A percentile compares a stretch with the other conserved stretches of the same genome.
Conservation (phyloP, 1,139 yeast genomes). For the Debaryomyces psychrophilus region DNA sequence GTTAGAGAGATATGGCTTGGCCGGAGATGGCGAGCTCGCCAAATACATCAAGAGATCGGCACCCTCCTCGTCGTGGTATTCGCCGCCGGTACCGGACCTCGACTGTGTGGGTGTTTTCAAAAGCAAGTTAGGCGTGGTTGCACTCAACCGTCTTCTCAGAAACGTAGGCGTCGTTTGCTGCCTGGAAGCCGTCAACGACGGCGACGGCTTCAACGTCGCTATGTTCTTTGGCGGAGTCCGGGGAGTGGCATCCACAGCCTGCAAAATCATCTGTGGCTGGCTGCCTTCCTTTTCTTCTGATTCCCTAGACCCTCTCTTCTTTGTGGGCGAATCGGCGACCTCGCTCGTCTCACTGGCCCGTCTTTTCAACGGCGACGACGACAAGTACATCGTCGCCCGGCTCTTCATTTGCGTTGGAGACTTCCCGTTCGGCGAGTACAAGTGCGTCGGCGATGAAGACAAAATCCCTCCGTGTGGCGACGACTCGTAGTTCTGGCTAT, state of each 20-base stretch:
- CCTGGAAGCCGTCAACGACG: slow-evolving; percentile 29
- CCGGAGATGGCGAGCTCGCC: slow-evolving; percentile 86
- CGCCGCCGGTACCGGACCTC: slow-evolving; percentile 18
- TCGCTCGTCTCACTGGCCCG: slow-evolving; percentile 16
- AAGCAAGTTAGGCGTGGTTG: slow-evolving; percentile 21
- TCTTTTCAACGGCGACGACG: slow-evolving; percentile 37
- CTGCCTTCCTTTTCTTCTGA: slow-evolving; percentile 5
- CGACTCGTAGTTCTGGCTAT: slow-evolving; percentile 24
- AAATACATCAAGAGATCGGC: slow-evolving; percentile 80
- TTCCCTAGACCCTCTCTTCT: slow-evolving; percentile 27
- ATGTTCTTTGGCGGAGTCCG: slow-evolving; percentile 31
- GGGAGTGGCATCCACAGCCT: slow-evolving; percentile 33
- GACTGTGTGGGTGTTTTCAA: slow-evolving; percentile 46
- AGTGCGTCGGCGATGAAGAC: slow-evolving; percentile 36
- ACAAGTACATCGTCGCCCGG: slow-evolving; percentile 37
- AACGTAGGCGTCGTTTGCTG: slow-evolving; percentile 41
- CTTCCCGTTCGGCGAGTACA: slow-evolving; percentile 46
- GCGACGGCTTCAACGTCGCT: slow-evolving; percentile 39
- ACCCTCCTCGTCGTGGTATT: slow-evolving; percentile 65
- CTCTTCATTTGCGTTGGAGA: slow-evolving; percentile 48
- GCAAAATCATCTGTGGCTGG: slow-evolving; percentile 46
- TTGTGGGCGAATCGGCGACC: slow-evolving; percentile 36
- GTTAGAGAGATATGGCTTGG: slow-evolving; percentile 42
- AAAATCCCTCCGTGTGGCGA: slow-evolving; percentile 23
- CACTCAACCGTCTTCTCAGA: slow-evolving; percentile 27